Percentiles rank a stretch among this genome's conserved stretches.
These are phyloP conservation scores for Jimgerdemannia lactiflua DNA, from an alignment of 192 early-diverging fungal species.

Conservation along the genomic window DNA sequence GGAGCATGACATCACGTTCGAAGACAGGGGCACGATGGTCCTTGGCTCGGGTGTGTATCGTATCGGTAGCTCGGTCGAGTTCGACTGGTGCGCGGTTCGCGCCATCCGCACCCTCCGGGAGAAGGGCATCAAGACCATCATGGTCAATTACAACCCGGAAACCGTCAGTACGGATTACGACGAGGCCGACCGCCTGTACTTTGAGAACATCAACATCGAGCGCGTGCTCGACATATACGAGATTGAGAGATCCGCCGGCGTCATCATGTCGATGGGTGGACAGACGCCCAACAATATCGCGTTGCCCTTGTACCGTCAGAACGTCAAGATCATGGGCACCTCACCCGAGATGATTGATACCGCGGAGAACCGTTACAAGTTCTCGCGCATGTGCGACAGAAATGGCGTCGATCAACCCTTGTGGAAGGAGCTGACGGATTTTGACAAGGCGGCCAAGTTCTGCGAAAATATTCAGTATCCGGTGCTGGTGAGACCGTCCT, in stretches of 20 bases:
- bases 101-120: conserved; percentile 93
- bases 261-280: conserved; percentile 95
- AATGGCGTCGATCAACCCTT: conserved; percentile 96
- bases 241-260: conserved; percentile 79
- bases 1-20: conserved; percentile 89
- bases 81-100: conserved; percentile 98
- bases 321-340: conserved; percentile 93
- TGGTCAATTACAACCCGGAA: conserved; percentile 99
- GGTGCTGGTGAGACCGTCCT: conserved; percentile 96
- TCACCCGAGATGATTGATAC: conserved; percentile 96
- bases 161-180: conserved; percentile 99
- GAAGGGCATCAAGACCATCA: conserved; percentile 88
- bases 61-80: conserved; percentile 97
- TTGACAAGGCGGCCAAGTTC: conserved; percentile 83
- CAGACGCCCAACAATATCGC: conserved; percentile 99
- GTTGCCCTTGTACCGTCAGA: conserved; percentile 82
- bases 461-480: conserved; percentile 90
- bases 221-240: conserved; percentile 98
- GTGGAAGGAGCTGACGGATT: conserved; percentile 95
- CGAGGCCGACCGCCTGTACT: conserved; percentile 97
- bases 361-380: conserved; percentile 98
- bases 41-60: conserved; percentile 98
- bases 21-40: conserved; percentile 96
- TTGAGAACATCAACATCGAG: conserved; percentile 93
- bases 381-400: conserved; percentile 94